Conservation (phyloP, 177 flowering plant species). For the Tripterygium wilfordii region DNA sequence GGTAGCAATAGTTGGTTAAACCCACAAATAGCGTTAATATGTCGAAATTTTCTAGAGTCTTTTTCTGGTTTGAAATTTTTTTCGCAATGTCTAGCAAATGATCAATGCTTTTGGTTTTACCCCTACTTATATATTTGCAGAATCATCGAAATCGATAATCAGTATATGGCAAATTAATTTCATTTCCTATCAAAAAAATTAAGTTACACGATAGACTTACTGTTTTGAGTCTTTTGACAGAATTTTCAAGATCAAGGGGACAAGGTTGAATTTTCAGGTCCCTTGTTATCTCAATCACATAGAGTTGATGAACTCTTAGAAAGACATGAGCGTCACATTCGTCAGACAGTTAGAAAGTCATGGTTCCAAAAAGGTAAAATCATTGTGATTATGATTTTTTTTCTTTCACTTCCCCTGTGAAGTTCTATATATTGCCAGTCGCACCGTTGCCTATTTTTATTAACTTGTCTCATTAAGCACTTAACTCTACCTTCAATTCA, state of each 20-base stretch:
- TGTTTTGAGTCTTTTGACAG: constrained; percentile 19
- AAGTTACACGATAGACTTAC: neutral
- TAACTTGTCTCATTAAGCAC: neutral
- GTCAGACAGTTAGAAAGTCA: constrained; percentile 69
- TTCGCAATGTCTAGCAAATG: too few relatives aligned
- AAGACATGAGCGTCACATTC: constrained; percentile 75
- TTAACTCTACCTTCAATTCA: neutral
- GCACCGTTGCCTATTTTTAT: neutral
- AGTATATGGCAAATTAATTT: too few relatives aligned
- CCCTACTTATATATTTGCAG: too few relatives aligned
- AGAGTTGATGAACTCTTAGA: constrained; percentile 74
- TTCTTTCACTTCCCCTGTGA: neutral
- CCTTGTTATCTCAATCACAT: constrained; percentile 63
- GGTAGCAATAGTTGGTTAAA: too few relatives aligned
- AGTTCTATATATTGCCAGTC: neutral
- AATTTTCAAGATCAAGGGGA: constrained; percentile 57
- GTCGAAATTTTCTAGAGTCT: too few relatives aligned
- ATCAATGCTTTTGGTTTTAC: too few relatives aligned
- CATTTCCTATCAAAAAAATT: neutral
- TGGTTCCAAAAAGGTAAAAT: constrained; percentile 80
- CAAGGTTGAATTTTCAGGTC: constrained; percentile 85
- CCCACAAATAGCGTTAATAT: too few relatives aligned
- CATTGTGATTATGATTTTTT: neutral
- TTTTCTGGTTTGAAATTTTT: too few relatives aligned
- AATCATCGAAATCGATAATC: too few relatives aligned